Evolutionary conservation across 176 grass and related monocot genomes (phyloP), one percentile per base, ranked within the genome.

Genomic region (Oryza meridionalis): DNA sequence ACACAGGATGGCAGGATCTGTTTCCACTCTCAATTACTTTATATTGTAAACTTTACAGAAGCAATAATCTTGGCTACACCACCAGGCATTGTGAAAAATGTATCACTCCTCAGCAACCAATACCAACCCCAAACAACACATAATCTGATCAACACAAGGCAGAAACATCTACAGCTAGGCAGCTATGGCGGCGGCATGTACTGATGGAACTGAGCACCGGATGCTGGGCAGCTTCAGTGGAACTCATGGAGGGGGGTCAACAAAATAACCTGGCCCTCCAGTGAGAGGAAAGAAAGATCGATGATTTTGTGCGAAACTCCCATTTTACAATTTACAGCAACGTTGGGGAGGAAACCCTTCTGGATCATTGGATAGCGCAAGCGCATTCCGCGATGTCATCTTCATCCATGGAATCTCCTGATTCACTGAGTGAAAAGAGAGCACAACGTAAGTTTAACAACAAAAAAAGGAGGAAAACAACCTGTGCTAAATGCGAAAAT

Each of bases 331-430:
- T 80, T 83, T 70, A 70, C 80, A 83, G 8, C 43, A 68, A 53
- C 40, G 9, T 66, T 62, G 40, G 55, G 9, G 38, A n/a, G 3
- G 17, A 19, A 61, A 65, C 31, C 51, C 78, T 88, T 70, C 75
- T 81, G 75, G 81, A 58, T 92, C 83, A 92, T 83, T 92, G 90
- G 72, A 92, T 92, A 40, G 86, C 65, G 10, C 86, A 89, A 11
- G 76, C 69, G 65, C 83, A 79, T 42, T 62, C 45, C 4, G 86
- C 33, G 69, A 69, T 86, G 74, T 33, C 75, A 1, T 83, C 77
- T 15, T 61, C 70, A 0, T 76, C 86, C 66, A 82, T 47, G 1
- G 35, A 79, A 70, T 89, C 90, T 58, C 69, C 86, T 0, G 83
- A 86, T 86, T 92, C 86, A 6, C 90, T 92, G 83, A 50, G 76